Percentiles rank a stretch among this genome's conserved stretches.
These are phyloP conservation scores for Pichia sp. DNA, from an alignment of 1,139 yeast genomes.

Conservation along the genomic window DNA sequence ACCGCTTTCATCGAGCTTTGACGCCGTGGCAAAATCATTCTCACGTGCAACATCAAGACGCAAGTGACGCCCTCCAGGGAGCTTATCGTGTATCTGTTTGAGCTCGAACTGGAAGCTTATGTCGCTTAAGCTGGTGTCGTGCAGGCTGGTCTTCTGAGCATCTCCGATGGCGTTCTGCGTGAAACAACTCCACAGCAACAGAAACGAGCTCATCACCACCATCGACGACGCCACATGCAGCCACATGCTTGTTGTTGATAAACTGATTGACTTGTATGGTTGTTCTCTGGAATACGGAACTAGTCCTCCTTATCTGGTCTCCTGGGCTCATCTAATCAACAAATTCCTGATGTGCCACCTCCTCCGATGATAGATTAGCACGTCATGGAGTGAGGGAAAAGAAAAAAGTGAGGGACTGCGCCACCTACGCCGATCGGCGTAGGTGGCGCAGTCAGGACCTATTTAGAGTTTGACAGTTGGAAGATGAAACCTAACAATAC, in stretches of 20 bases:
- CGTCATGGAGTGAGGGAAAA: not conserved
- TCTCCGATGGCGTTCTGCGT: not conserved
- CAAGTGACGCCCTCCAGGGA: constrained; percentile 20
- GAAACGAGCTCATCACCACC: not conserved
- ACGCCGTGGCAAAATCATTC: not conserved
- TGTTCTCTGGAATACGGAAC: not conserved
- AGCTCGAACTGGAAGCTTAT: constrained; percentile 16
- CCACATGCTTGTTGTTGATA: not conserved
- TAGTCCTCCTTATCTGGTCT: not conserved
- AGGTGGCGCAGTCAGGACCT: not conserved
- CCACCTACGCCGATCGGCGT: not conserved
- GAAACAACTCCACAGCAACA: constrained; percentile 3
- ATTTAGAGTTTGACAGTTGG: not conserved
- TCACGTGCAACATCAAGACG: constrained; percentile 27
- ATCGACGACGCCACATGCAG: not conserved
- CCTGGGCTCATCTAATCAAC: not conserved
- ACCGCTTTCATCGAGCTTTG: constrained; percentile 3
- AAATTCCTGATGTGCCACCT: not conserved
- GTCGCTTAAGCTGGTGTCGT: not conserved
- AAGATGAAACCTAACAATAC: not conserved
- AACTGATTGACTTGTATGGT: not conserved
- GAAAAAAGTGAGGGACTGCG: not conserved
- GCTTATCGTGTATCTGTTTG: constrained; percentile 28
- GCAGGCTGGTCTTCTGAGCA: not conserved
- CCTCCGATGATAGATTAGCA: not conserved